These are phyloP conservation scores for Rhizopus delemar DNA, from an alignment of 371 early-diverging fungal genomes.

Conservation along the genomic window DNA sequence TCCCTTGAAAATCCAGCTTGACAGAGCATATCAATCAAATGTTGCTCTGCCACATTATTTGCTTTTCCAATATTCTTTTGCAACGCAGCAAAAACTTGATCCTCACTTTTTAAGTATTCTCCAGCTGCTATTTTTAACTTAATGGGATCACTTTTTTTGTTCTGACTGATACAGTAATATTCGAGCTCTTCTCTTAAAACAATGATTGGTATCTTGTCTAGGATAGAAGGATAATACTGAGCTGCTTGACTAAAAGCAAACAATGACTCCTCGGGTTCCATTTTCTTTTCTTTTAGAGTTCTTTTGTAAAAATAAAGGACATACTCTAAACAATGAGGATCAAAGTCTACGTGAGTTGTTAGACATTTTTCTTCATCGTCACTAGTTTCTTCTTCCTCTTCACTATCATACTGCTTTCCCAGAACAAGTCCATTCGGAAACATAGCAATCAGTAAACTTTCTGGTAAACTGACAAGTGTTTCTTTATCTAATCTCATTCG, in stretches of 20 bases:
- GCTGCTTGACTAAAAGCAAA: constrained; percentile 16
- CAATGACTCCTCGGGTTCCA: constrained; percentile 14
- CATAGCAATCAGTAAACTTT: constrained; percentile 74
- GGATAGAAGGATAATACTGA: constrained; percentile 51
- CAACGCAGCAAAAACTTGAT: constrained; percentile 68
- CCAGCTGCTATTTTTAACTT: constrained; percentile 63
- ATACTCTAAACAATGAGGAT: constrained; percentile 53
- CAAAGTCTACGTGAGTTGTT: constrained; percentile 50
- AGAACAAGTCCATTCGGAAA: constrained; percentile 74
- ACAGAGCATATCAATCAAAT: constrained; percentile 87
- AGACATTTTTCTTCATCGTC: constrained; percentile 43
- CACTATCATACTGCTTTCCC: constrained; percentile 44
- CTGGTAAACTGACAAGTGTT: constrained; percentile 66
- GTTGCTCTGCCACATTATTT: constrained; percentile 76
- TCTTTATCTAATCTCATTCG: constrained; percentile 71
- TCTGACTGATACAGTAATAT: constrained; percentile 47
- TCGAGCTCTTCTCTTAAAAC: constrained; percentile 63
- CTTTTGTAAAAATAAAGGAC: constrained; percentile 53
- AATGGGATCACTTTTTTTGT: constrained; percentile 22
- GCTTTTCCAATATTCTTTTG: constrained; percentile 68
- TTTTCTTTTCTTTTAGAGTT: constrained; percentile 25
- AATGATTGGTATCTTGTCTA: constrained; percentile 69
- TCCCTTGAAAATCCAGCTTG: constrained; percentile 76
- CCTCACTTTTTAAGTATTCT: constrained; percentile 54
- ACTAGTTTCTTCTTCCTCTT: constrained; percentile 46